A percentile compares a stretch with the other conserved stretches of the same genome.
These are phyloP conservation scores for Fraxinus americana DNA, from an alignment of 257 asterid genomes.

Conservation along the genomic window DNA sequence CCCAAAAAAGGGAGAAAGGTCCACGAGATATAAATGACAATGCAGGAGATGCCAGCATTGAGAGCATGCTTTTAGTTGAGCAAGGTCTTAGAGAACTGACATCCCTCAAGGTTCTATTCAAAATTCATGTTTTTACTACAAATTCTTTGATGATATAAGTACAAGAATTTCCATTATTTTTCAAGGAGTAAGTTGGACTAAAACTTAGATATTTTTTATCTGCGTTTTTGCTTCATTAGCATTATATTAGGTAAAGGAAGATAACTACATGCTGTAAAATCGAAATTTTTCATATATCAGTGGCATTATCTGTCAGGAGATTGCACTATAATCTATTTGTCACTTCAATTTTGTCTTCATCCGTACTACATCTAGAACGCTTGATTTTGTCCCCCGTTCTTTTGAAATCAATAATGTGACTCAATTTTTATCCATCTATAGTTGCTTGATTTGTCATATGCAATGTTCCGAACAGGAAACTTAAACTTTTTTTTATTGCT, in stretches of 20 bases:
- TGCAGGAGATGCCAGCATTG: constrained; percentile 58
- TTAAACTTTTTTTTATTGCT: background rate
- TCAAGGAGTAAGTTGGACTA: constrained; percentile 1
- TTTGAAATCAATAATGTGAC: background rate
- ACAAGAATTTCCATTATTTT: background rate
- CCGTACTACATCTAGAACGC: background rate
- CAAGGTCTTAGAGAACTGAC: constrained; percentile 80
- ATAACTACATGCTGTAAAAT: background rate
- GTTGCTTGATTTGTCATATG: constrained; percentile 5
- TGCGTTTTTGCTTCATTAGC: background rate
- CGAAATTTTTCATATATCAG: background rate
- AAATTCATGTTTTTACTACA: background rate
- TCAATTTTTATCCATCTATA: background rate
- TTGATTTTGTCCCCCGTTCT: background rate
- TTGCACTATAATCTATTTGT: background rate
- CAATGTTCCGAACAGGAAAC: background rate
- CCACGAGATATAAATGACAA: constrained; percentile 35
- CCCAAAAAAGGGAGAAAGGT: constrained; percentile 64
- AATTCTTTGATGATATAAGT: background rate
- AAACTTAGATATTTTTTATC: background rate
- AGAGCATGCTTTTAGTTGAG: constrained; percentile 92
- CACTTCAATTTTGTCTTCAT: background rate
- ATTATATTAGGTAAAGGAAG: background rate
- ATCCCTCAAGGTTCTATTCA: constrained; percentile 66
- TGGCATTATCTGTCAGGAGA: background rate